These are phyloP conservation scores for Abrus precatorius DNA, from an alignment of 306 rosid species.

Conservation along the genomic window DNA sequence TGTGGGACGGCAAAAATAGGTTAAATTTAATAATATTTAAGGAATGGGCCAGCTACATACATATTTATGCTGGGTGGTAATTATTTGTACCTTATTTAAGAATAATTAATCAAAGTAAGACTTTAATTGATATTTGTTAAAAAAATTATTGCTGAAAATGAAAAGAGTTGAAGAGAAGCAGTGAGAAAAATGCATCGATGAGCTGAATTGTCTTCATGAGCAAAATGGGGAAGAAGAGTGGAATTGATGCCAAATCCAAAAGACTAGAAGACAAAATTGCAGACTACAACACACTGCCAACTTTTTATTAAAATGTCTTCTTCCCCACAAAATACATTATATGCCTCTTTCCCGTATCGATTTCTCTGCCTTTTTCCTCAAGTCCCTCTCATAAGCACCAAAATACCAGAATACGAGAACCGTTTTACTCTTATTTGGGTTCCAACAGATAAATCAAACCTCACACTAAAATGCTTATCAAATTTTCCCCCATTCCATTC, in stretches of 20 bases:
- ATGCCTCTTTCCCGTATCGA: conserved; percentile 58
- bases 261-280: conserved; percentile 56
- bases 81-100: no score
- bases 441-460: conserved; percentile 29
- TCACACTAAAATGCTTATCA: conserved; percentile 36
- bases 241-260: conserved; percentile 73
- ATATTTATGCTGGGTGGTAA: no score
- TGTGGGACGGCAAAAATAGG: no score
- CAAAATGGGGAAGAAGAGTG: conserved; percentile 39
- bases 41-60: neutral
- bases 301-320: conserved; percentile 48
- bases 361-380: conserved; percentile 48
- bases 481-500: conserved; percentile 4
- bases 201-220: conserved; percentile 48
- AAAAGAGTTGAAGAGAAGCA: neutral
- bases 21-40: no score
- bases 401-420: conserved; percentile 56
- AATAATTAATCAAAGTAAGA: neutral
- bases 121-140: neutral
- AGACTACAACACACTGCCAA: conserved; percentile 53
- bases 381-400: conserved; percentile 44
- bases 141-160: neutral
- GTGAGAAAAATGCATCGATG: conserved; percentile 52
- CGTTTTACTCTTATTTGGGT: conserved; percentile 30
- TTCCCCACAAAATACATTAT: conserved; percentile 65